A percentile compares a stretch with the other conserved stretches of the same genome.
Conservation (phyloP, 1,139 yeast species). For the Suhomyces maxii region DNA sequence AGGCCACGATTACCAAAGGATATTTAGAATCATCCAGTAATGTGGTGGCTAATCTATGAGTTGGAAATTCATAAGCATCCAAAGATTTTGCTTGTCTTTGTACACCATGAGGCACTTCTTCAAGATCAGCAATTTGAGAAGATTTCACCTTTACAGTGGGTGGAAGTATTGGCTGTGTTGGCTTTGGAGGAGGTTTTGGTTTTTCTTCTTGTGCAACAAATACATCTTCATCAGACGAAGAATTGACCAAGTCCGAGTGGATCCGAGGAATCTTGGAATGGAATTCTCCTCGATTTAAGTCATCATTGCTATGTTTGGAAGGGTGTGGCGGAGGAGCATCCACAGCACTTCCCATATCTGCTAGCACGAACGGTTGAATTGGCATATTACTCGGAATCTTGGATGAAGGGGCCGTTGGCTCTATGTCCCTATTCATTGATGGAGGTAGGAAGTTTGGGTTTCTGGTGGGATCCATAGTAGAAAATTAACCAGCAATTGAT, state of each 20-base stretch:
- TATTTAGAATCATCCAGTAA: constrained; percentile 74
- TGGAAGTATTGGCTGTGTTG: constrained; percentile 27
- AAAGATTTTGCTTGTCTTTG: constrained; percentile 77
- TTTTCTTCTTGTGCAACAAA: background rate
- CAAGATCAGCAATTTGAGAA: constrained; percentile 85
- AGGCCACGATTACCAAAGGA: constrained; percentile 93
- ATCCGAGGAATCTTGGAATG: constrained; percentile 45
- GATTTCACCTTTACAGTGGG: constrained; percentile 55
- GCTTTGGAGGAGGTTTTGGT: background rate
- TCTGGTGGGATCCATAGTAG: constrained; percentile 71
- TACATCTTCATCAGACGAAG: constrained; percentile 35
- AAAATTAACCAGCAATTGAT: background rate
- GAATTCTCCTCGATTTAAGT: constrained; percentile 17
- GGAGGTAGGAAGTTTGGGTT: constrained; percentile 80
- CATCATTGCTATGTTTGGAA: constrained; percentile 18
- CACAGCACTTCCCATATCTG: constrained; percentile 67
- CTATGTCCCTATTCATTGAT: constrained; percentile 55
- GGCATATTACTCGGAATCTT: constrained; percentile 77
- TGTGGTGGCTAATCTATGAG: constrained; percentile 75
- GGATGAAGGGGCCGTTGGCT: constrained; percentile 72
- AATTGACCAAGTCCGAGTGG: constrained; percentile 40
- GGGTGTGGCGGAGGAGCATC: constrained; percentile 75
- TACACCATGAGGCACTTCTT: constrained; percentile 94
- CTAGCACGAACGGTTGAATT: constrained; percentile 70
- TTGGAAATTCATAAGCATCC: constrained; percentile 74